Conservation (phyloP, 1,284 basidiomycete genomes). For the Moniliella sp. region DNA sequence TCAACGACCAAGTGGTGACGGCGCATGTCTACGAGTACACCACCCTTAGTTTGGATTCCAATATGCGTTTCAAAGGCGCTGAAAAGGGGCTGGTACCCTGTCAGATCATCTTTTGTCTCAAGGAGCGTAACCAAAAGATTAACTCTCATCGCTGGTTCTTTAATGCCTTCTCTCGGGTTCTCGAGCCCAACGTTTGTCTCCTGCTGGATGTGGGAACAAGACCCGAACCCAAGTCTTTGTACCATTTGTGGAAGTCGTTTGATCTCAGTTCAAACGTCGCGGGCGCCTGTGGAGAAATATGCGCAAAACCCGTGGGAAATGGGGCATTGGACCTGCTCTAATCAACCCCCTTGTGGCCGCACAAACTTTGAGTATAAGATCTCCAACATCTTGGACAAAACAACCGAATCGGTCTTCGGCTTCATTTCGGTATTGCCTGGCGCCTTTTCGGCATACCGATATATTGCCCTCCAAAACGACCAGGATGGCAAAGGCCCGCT, state of each 20-base stretch:
- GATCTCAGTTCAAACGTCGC: constrained; percentile 77
- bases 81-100: constrained; percentile 4
- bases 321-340: constrained; percentile 51
- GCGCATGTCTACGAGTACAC: constrained; percentile 8
- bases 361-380: constrained; percentile 47
- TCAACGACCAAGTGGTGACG: constrained; percentile 4
- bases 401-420: constrained; percentile 73
- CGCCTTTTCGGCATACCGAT: constrained; percentile 76
- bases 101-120: constrained; percentile 7
- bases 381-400: constrained; percentile 79
- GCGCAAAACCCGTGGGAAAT: constrained; percentile 70
- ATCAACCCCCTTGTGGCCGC: constrained; percentile 56
- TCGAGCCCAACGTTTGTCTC: constrained; percentile 67
- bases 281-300: constrained; percentile 85
- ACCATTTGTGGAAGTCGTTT: constrained; percentile 81
- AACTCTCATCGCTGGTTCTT: constrained; percentile 29
- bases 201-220: constrained; percentile 80
- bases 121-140: constrained; percentile 19
- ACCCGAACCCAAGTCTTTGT: constrained; percentile 61
- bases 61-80: constrained; percentile 1
- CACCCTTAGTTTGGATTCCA: constrained; percentile 5
- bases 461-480: constrained; percentile 49
- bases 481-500: constrained; percentile 47
- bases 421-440: constrained; percentile 67
- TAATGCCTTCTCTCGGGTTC: constrained; percentile 21